Evolutionary conservation across 2,329 filamentous ascomycete species (phyloP), one percentile per base, ranked within the genome.

Genomic region (Iodosphaeria phyllophila): DNA sequence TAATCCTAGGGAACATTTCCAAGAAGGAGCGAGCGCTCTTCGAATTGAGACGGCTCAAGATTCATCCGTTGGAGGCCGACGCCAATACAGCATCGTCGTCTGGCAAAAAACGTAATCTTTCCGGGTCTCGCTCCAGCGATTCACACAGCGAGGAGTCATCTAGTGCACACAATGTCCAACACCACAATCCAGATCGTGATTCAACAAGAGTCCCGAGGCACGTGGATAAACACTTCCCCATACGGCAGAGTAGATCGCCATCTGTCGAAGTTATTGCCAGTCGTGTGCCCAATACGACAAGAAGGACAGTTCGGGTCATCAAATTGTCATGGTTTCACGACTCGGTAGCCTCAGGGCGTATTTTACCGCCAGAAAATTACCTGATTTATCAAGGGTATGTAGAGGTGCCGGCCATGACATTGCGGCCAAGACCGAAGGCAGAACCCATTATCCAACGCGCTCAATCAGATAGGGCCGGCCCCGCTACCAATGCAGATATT

Each of bases 1-100:
- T 93, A 3, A 57, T 92, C 2, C 44, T 95, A 16, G 82, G 77
- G 2, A 79, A 72, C 35, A 60, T 92, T 17, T 58, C 59, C 1
- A 73, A 67, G 28, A 72, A 66, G 34, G 63, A 69, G 37, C 64
- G 86, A 11, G 80, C 80, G 1, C 58, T 65, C 23, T 72, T 91
- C 37, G 86, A 95, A 48, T 53, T 95, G 31, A 62, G 79, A 26
- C 61, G 66, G 5, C 61, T 67, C 22, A 72, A 69, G 9, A 36
- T 92, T 3, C 44, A 49, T 20, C 69, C 70, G 0, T 55, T 65
- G 27, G 65, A 70, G 29, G 36, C 56, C 3, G 18, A 23, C 10
- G 18, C 18, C 17, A 34, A 16, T n/a, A 7, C 17, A 11, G 12
- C 20, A 2, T 20, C 25, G 16, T 44, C 41, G 4, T 32, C 36